A percentile compares a stretch with the other conserved stretches of the same genome.
Evolutionary conservation across 2,329 filamentous ascomycete genomes (phyloP).

Genomic region (Neonectria coccinea): DNA sequence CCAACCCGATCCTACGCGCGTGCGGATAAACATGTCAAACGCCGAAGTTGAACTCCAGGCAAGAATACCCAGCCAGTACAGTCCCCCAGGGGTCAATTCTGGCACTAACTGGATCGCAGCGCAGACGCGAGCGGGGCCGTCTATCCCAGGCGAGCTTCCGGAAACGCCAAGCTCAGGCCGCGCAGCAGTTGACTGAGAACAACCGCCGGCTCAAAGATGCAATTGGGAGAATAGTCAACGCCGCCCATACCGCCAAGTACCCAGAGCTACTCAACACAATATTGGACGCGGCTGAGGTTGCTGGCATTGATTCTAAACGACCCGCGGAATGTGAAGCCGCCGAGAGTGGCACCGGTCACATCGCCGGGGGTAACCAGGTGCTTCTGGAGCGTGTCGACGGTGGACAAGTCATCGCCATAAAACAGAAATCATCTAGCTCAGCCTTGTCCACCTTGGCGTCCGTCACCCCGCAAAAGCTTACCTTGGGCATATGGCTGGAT

Average conservation of each 20-base stretch:
- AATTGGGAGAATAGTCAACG: conserved; percentile 13
- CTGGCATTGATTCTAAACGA: conserved; percentile 14
- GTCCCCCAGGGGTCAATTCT: background rate
- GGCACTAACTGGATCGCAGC: conserved; percentile 11
- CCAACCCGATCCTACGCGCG: background rate
- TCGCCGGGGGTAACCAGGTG: background rate
- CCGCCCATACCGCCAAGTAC: conserved; percentile 19
- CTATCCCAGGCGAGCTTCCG: conserved; percentile 48
- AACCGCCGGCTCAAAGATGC: conserved; percentile 27
- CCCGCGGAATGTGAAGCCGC: too few species aligned
- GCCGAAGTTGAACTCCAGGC: conserved; percentile 17
- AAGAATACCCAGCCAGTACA: background rate
- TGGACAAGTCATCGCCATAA: background rate
- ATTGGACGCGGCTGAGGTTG: conserved; percentile 14
- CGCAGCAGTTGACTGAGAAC: conserved; percentile 36
- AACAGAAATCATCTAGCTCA: background rate
- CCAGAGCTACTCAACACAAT: conserved; percentile 23
- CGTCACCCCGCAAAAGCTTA: conserved; percentile 1
- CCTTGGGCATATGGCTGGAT: conserved; percentile 28
- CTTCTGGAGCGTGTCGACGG: background rate
- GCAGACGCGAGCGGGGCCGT: conserved; percentile 48
- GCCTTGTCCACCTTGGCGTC: background rate
- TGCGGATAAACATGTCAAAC: background rate
- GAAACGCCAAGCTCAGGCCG: conserved; percentile 43
- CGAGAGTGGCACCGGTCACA: background rate